Evolutionary conservation across 768 basidiomycete genomes (phyloP).

Genomic region (Pleurotus platypus): DNA sequence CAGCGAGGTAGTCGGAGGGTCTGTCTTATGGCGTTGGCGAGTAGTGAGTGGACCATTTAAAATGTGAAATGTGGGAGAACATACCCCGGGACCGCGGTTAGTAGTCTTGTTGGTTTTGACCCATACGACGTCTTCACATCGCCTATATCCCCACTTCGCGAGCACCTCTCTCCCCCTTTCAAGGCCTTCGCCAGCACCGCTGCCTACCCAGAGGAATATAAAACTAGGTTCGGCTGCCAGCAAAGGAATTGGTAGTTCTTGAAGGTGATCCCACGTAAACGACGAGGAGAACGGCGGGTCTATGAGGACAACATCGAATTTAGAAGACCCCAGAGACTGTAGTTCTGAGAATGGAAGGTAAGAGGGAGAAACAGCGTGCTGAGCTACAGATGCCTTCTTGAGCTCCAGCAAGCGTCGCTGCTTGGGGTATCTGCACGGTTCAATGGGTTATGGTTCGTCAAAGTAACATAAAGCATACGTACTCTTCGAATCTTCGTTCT

Average conservation of each 20-base stretch:
- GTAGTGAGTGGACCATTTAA: not conserved
- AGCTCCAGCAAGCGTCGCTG: conserved; percentile 80
- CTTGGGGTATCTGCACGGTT: conserved; percentile 80
- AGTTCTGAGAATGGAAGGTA: conserved; percentile 66
- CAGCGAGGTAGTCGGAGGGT: conserved; percentile 81
- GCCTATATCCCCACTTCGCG: conserved; percentile 89
- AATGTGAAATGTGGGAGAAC: conserved; percentile 20
- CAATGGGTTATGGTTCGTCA: conserved; percentile 1
- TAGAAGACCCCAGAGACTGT: conserved; percentile 51
- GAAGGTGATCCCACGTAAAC: conserved; percentile 82
- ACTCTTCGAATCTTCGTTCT: conserved; percentile 93
- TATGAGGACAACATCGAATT: conserved; percentile 90
- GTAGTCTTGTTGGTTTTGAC: conserved; percentile 82
- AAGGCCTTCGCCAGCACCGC: conserved; percentile 84
- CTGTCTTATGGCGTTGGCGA: conserved; percentile 47
- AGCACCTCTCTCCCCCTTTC: conserved; percentile 90
- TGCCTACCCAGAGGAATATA: conserved; percentile 94
- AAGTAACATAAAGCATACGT: conserved; percentile 25
- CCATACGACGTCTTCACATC: conserved; percentile 99
- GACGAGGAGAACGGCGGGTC: conserved; percentile 88
- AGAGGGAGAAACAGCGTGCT: conserved; percentile 66
- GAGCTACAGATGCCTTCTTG: conserved; percentile 76
- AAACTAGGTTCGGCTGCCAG: conserved; percentile 92
- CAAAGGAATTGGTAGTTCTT: conserved; percentile 75
- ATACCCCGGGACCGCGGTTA: conserved; percentile 73